Conservation (phyloP, 176 grass and related monocot species). For the Musa itinerans region DNA sequence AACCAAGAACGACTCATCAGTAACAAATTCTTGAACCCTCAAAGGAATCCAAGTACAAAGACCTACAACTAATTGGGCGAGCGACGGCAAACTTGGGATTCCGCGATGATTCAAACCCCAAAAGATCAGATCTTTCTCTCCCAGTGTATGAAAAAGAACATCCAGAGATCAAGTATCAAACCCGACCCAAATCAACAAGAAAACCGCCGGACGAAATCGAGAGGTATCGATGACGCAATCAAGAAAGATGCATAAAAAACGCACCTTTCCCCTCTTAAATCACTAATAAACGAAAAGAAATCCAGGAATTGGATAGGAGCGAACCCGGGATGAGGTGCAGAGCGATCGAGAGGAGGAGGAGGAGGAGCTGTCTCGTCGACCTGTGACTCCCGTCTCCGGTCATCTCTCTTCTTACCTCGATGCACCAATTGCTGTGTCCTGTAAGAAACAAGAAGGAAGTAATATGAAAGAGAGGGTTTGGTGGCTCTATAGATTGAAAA, state of each 20-base stretch:
- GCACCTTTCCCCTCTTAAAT: too few relatives aligned
- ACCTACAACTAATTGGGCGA: not conserved
- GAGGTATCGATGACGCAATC: not conserved
- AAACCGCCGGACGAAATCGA: not conserved
- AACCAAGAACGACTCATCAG: not conserved
- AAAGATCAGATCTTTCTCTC: too few relatives aligned
- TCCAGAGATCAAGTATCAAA: not conserved
- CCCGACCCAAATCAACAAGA: too few relatives aligned
- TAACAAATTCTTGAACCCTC: not conserved
- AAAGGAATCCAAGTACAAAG: not conserved
- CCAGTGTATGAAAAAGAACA: too few relatives aligned
- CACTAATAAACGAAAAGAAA: not conserved
- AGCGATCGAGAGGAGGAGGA: not conserved
- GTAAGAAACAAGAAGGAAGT: too few relatives aligned
- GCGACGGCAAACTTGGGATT: not conserved
- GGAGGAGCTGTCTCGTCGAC: not conserved
- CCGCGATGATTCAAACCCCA: not conserved
- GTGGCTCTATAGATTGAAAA: too few relatives aligned
- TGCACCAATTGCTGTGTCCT: not conserved
- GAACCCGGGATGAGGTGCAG: not conserved
- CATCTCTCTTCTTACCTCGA: not conserved
- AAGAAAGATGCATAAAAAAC: not conserved
- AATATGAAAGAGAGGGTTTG: too few relatives aligned
- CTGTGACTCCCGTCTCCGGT: not conserved
- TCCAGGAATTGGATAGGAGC: not conserved